Conservation (phyloP, 2,329 filamentous ascomycete genomes). For the Simplicillium sp. region DNA sequence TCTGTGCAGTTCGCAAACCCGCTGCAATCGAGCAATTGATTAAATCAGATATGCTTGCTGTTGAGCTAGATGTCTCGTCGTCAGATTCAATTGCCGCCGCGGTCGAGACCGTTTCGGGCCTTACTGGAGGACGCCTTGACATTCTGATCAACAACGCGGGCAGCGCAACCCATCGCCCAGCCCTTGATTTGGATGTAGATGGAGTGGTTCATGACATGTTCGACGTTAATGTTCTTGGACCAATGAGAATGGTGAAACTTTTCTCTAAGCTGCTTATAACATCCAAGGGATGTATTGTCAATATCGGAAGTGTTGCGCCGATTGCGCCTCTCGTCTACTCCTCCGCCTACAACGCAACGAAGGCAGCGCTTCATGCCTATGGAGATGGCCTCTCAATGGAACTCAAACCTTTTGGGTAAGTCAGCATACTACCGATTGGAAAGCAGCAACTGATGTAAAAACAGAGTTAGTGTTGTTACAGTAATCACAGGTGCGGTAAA, state of each 20-base stretch:
- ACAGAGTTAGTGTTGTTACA: constrained; percentile 9
- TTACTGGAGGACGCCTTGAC: constrained; percentile 4
- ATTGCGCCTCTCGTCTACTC: constrained; percentile 11
- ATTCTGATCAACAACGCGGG: constrained; percentile 8
- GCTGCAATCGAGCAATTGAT: constrained; percentile 1
- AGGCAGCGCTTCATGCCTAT: constrained; percentile 14
- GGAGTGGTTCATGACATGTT: constrained; percentile 4
- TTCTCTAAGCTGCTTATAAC: constrained; percentile 12
- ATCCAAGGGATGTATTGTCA: constrained; percentile 13
- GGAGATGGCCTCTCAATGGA: constrained; percentile 12
- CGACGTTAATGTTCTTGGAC: constrained; percentile 7
- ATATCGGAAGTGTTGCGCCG: constrained; percentile 14
- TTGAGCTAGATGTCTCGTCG: constrained; percentile 5
- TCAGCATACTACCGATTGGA: constrained; percentile 5
- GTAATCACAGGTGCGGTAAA: constrained; percentile 9
- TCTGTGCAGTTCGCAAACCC: constrained; percentile 5
- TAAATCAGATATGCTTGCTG: constrained; percentile 1
- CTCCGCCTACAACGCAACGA: constrained; percentile 13
- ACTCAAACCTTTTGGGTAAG: constrained; percentile 13
- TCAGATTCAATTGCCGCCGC: constrained; percentile 3
- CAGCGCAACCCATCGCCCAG: constrained; percentile 4
- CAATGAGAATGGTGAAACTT: constrained; percentile 12
- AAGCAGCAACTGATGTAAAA: constrained; percentile 2
- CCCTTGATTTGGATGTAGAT: constrained; percentile 6
- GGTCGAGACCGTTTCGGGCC: neutral